Conservation (phyloP, 345 rosid species). For the Sapria himalayana region DNA sequence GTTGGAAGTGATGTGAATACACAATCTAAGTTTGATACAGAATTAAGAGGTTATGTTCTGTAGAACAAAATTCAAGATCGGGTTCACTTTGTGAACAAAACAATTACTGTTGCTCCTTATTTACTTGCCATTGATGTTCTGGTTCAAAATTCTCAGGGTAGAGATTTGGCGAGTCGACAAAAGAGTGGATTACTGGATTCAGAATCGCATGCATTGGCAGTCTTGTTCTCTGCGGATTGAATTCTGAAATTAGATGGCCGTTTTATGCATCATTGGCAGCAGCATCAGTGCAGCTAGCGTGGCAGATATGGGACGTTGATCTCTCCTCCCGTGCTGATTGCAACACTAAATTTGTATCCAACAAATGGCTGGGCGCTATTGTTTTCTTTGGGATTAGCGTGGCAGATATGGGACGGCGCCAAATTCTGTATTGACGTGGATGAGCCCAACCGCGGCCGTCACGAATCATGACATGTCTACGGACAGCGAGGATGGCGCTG, state of each 20-base stretch:
- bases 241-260: conserved; percentile 63
- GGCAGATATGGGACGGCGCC: too few species aligned
- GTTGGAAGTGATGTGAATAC: conserved; percentile 77
- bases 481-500: too few species aligned
- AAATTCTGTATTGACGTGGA: too few species aligned
- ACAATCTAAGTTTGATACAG: conserved; percentile 71
- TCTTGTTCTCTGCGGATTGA: conserved; percentile 56
- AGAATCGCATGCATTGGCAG: conserved; percentile 47
- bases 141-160: conserved; percentile 89
- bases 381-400: conserved; percentile 53
- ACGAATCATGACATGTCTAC: too few species aligned
- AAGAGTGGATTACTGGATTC: conserved; percentile 62
- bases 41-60: conserved; percentile 36
- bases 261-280: conserved; percentile 48
- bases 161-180: conserved; percentile 71
- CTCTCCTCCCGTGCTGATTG: conserved; percentile 42
- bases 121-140: conserved; percentile 65
- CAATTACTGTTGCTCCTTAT: conserved; percentile 54
- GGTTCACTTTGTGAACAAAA: conserved; percentile 72
- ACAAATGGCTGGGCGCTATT: conserved; percentile 85
- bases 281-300: conserved; percentile 70
- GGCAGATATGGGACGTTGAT: conserved; percentile 69
- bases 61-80: conserved; percentile 36
- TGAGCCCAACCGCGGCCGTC: too few species aligned
- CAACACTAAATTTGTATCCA: conserved; percentile 55